Evolutionary conservation across 1,139 yeast species (phyloP), one percentile per base, ranked within the genome.

Genomic region (Cylindricascospora bacillispora): DNA sequence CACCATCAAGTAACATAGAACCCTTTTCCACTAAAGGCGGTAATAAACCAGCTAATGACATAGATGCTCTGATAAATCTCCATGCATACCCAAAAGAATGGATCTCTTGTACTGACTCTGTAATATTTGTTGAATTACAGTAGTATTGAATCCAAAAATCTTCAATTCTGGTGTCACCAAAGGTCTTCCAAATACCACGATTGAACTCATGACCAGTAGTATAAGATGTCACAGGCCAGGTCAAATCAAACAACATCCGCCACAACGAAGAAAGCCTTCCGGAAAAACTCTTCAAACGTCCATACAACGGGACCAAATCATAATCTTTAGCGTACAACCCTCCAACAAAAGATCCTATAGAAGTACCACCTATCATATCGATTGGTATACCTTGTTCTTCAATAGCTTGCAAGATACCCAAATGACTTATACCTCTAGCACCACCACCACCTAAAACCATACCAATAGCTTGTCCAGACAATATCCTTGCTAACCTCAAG

Each of bases 391-490:
- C 97, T 35, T 74, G 74, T 41, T 81, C 92, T 52, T 89, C 97
- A n/a, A 89, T 59, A 0, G 95, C 95, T 31, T 76, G 73, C n/a
- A 89, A 72, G 3, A 89, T 78, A 5, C 98, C 98, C 28, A 86
- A 67, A 50, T 89, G 98, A 6, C 95, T 72, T 11, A 89, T 67
- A 1, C 98, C 98, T 44, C 98, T 66, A 0, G 98, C 94, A 18
- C 98, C 98, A 26, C 98, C 98, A 10, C 98, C 98, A 3, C 98
- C 98, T 6, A 89, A 63, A 3, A 89, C 95, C 13, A 89, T 61
- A 0, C 97, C 98, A 22, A 89, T 83, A 0, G 95, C 94, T 51
- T 85, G 85, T 11, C 94, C 93, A 0, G 95, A 81, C 15, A 89
- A 57, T 10, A 89, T 70, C 43, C 98, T 66, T 0, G 98, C 98